phyloP scores from a whole-genome alignment of 148 eudicot species.

The Nepenthes mirabilis region DNA sequence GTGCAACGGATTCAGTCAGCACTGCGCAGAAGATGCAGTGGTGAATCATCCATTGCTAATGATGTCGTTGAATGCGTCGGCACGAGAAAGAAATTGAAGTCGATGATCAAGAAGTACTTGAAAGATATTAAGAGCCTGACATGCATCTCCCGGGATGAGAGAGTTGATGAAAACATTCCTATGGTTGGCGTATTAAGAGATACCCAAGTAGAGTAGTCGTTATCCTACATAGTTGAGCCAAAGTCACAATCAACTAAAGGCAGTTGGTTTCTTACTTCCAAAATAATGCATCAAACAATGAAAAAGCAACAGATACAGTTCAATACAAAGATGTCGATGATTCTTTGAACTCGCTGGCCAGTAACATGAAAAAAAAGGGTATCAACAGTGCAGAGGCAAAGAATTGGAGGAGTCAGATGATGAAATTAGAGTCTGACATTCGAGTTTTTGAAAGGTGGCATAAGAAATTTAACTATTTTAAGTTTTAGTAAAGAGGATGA shows the following conservation, averaged over 20 bases:
- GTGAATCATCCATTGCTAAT: slow-evolving; percentile 7
- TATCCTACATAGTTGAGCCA: slow-evolving; percentile 6
- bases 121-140: slow-evolving; percentile 7
- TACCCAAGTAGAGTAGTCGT: slow-evolving; percentile 10
- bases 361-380: slow-evolving; percentile 1
- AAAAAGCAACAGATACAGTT: too few relatives aligned
- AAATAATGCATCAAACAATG: not conserved
- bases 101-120: slow-evolving; percentile 12
- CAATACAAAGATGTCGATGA: slow-evolving; percentile 4
- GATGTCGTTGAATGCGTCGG: slow-evolving; percentile 14
- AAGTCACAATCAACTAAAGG: slow-evolving; percentile 3
- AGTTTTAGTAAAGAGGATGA: too few relatives aligned
- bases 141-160: not conserved
- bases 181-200: slow-evolving; percentile 10
- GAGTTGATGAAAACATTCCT: not conserved
- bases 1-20: slow-evolving; percentile 19
- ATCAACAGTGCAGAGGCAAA: slow-evolving; percentile 1
- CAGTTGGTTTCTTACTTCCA: slow-evolving; percentile 14
- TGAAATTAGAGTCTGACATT: too few relatives aligned
- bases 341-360: slow-evolving; percentile 4
- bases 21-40: slow-evolving; percentile 16
- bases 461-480: too few relatives aligned
- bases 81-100: slow-evolving; percentile 15
- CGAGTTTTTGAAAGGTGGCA: too few relatives aligned
- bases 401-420: slow-evolving; percentile 7